Conservation (phyloP, 208 protist genomes). For the Acanthamoeba lenticulata region DNA sequence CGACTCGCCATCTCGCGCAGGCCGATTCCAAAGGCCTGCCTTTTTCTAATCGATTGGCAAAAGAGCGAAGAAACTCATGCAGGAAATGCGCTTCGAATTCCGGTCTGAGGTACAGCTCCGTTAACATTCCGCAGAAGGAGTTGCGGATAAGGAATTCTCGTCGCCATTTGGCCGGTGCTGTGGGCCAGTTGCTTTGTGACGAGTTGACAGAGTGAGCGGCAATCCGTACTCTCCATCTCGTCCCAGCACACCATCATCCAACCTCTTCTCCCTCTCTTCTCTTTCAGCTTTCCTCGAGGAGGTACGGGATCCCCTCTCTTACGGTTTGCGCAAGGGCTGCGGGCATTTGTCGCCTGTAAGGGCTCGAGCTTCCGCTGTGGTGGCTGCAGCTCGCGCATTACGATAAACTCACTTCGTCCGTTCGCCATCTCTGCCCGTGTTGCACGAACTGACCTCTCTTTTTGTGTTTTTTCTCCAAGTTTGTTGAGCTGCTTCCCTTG, state of each 20-base stretch:
- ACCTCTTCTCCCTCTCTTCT: background rate
- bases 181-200: background rate
- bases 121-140: background rate
- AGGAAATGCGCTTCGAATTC: too few species aligned
- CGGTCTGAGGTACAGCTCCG: background rate
- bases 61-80: too few species aligned
- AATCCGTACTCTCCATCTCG: background rate
- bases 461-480: background rate
- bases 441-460: background rate
- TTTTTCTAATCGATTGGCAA: background rate
- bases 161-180: background rate
- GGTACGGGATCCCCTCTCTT: background rate
- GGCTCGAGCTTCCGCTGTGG: background rate
- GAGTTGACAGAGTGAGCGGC: too few species aligned
- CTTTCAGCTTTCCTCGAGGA: background rate
- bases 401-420: background rate
- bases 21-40: too few species aligned
- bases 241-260: background rate
- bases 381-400: background rate
- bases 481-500: background rate
- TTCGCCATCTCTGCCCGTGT: background rate
- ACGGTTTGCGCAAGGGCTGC: background rate
- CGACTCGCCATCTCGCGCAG: constrained; percentile 19
- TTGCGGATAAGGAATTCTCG: background rate
- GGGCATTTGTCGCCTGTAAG: background rate